Conservation (phyloP, 2,329 filamentous ascomycete species). For the Aureobasidium sp. region DNA sequence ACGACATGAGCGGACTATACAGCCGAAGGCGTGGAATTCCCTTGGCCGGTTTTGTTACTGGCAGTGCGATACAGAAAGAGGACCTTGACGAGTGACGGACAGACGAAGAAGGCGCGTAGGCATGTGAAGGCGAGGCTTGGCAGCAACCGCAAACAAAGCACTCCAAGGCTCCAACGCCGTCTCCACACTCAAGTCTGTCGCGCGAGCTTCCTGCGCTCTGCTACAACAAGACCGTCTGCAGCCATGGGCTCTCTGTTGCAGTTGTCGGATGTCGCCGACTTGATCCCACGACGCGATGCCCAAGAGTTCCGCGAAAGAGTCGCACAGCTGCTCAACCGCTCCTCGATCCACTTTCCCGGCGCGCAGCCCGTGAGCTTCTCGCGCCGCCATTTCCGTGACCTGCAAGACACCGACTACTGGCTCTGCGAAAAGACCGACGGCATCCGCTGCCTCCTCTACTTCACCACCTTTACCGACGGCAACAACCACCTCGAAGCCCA, state of each 20-base stretch:
- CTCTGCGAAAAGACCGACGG: conserved; percentile 98
- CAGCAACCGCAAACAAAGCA: background rate
- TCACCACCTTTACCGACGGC: conserved; percentile 53
- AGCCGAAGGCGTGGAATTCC: background rate
- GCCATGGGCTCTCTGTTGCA: conserved; percentile 25
- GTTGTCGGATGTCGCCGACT: conserved; percentile 22
- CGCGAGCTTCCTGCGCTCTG: background rate
- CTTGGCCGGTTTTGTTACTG: background rate
- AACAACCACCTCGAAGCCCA: conserved; percentile 53
- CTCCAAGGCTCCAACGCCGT: background rate
- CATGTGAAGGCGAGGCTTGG: background rate
- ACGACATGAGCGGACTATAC: background rate
- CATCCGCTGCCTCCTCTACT: conserved; percentile 89
- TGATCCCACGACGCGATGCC: conserved; percentile 22
- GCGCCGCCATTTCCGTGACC: conserved; percentile 71
- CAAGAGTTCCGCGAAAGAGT: conserved; percentile 25
- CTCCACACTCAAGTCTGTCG: background rate
- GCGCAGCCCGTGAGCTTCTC: conserved; percentile 94
- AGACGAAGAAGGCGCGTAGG: background rate
- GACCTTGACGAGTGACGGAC: background rate
- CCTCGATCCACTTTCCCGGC: conserved; percentile 67
- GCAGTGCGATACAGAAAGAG: background rate
- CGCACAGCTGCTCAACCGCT: conserved; percentile 59
- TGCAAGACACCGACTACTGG: conserved; percentile 82
- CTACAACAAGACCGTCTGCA: background rate